These are phyloP conservation scores for Suillus fuscotomentosus DNA, from an alignment of 768 basidiomycete genomes.

Conservation along the genomic window DNA sequence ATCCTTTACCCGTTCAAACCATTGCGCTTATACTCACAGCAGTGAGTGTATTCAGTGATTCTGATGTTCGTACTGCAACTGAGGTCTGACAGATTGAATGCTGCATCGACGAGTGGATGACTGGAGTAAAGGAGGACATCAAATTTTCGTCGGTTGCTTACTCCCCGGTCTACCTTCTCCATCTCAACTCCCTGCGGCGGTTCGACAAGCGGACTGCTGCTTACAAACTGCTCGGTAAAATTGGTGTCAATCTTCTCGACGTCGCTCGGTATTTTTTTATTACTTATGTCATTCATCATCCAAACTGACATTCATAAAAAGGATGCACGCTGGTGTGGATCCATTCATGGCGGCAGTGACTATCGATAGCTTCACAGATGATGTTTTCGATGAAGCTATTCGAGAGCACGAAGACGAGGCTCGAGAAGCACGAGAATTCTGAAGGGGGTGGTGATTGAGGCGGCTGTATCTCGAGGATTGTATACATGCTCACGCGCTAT, in stretches of 20 bases:
- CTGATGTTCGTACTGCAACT: background rate
- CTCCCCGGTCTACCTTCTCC: slow-evolving; percentile 2
- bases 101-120: slow-evolving; percentile 14
- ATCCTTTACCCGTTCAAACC: slow-evolving; percentile 14
- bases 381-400: background rate
- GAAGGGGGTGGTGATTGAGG: background rate
- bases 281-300: background rate
- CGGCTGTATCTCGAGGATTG: background rate
- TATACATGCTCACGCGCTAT: background rate
- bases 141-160: slow-evolving; percentile 9
- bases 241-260: background rate
- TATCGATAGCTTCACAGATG: background rate
- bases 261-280: background rate
- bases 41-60: background rate
- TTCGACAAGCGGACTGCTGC: slow-evolving; percentile 4
- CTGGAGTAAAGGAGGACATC: slow-evolving; percentile 9
- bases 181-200: slow-evolving; percentile 3
- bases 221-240: slow-evolving; percentile 6
- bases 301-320: slow-evolving; percentile 1
- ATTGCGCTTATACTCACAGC: slow-evolving; percentile 5
- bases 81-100: slow-evolving; percentile 11
- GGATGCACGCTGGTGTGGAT: slow-evolving; percentile 8
- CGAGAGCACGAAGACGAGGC: slow-evolving; percentile 1
- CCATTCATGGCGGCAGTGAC: background rate
- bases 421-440: background rate